These are phyloP conservation scores for Tetrapyrgos nigripes DNA, from an alignment of 1,284 basidiomycete genomes.

Conservation along the genomic window DNA sequence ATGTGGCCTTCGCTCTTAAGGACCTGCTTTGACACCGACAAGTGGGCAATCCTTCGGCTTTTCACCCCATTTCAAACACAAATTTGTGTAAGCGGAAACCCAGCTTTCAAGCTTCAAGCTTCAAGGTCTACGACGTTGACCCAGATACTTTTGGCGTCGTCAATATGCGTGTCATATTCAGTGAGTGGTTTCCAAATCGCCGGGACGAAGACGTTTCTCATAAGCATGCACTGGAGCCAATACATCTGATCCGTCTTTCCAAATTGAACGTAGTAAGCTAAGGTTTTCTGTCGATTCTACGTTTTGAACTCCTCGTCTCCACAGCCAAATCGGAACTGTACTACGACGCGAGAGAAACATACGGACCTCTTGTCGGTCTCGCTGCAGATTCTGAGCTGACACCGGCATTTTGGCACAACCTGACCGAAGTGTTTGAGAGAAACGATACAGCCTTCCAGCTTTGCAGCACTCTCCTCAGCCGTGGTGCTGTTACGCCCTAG, in stretches of 20 bases:
- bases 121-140: conserved; percentile 42
- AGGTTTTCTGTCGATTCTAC: too few relatives aligned
- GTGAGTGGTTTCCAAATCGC: conserved; percentile 21
- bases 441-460: conserved; percentile 54
- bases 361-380: conserved; percentile 43
- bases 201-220: background rate
- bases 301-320: conserved; percentile 24
- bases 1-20: background rate
- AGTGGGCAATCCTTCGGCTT: background rate
- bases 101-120: too few relatives aligned
- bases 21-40: conserved; percentile 17
- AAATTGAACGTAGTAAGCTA: conserved; percentile 36
- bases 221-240: conserved; percentile 37
- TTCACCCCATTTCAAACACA: background rate
- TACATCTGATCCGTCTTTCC: conserved; percentile 43
- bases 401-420: conserved; percentile 64
- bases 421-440: conserved; percentile 58
- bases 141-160: conserved; percentile 43
- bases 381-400: conserved; percentile 33
- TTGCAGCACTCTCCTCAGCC: conserved; percentile 47
- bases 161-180: conserved; percentile 37
- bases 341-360: conserved; percentile 61
- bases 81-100: conserved; percentile 31
- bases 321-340: conserved; percentile 58
- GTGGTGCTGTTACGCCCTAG: conserved; percentile 43